Base-by-base conservation (phyloP, 768 basidiomycete genomes). In the Pulveroboletus frians region DNA sequence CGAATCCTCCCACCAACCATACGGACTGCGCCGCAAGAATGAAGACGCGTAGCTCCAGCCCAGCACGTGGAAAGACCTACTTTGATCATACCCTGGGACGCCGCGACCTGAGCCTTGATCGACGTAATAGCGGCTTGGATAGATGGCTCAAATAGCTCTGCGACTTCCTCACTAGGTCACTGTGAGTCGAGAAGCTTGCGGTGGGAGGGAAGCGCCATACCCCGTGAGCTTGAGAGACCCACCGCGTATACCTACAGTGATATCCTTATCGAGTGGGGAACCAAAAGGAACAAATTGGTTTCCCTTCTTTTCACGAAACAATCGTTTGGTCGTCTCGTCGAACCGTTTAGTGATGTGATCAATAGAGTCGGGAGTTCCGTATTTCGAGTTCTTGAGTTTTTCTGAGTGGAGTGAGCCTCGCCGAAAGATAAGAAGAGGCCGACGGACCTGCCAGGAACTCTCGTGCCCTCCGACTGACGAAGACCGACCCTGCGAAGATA, bases 1-100 rank as follows among this genome's bases (percentile, higher is more conserved):
- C 88, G 55, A 88, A 90, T 40, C 88, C 88, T 59, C 88, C 88
- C 9, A 90, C 88, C 20, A 90, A 70, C 73, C 87, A 90, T 5
- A 90, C 80, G n/a, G 84, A 87, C 84, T 88, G 48, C 23, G 23
- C 23, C 23, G 18, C 21, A 30, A 45, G 30, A 62, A 49, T 45
- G 45, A 57, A 39, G 57, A 35, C 34, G 38, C 17, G 30, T 55
- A 14, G 18, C 2, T 40, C 18, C 54, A 35, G 6, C 23, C 35
- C 18, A n/a, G 20, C 29, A 32, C 23, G 11, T 10, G 49, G 39
- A 42, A 37, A 9, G 0, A 57, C 49, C 46, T 32, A 84, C 85
- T 69, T 77, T 83, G 56, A 90, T 84, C 56, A 77, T 73, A 0
- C 85, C 83, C 30, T 75, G 71, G 1, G 85, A 85, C 0, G 80